Evolutionary conservation across 208 protist genomes (phyloP), one percentile per base, ranked within the genome.

Genomic region (Crithidia brevicula): DNA sequence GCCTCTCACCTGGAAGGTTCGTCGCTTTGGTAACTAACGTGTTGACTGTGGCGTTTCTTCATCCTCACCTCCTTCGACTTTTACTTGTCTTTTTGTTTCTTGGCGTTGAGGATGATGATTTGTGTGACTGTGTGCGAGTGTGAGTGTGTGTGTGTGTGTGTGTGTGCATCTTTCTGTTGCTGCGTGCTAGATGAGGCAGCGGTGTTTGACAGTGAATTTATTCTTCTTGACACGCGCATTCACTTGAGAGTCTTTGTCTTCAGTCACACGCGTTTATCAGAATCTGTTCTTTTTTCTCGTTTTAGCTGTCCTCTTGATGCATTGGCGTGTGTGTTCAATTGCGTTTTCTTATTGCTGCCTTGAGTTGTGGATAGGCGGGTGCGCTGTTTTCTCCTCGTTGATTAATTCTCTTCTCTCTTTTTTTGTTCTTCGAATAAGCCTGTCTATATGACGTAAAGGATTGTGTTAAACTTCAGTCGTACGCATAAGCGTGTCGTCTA

Each of bases 1-100:
- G 43, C 91, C 91, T n/a, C 68, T 94, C 58, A 89, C 76, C 74
- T 96, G 91, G 91, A 94, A 92, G 77, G 86, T 96, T 28, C 86
- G 91, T 36, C 91, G 91, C 60, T 96, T 96, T 62, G 91, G 91
- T 61, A 96, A 96, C 63, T 96, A 83, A 28, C 38, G 0, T 25
- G 16, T 1, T 25, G 25, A 43, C n/a, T n/a, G n/a, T n/a, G n/a
- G n/a, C n/a, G n/a, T n/a, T n/a, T n/a, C n/a, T n/a, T n/a, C n/a
- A n/a, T n/a, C n/a, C n/a, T n/a, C n/a, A n/a, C n/a, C n/a, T n/a
- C n/a, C n/a, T n/a, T n/a, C n/a, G n/a, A n/a, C n/a, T n/a, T n/a
- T n/a, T n/a, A n/a, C n/a, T n/a, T n/a, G n/a, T n/a, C n/a, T 18
- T 51, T 42, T n/a, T n/a, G n/a, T n/a, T n/a, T n/a, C n/a, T n/a